A percentile compares a stretch with the other conserved stretches of the same genome.
Conservation (phyloP, 2,329 filamentous ascomycete species). For the Colletotrichum truncatum region DNA sequence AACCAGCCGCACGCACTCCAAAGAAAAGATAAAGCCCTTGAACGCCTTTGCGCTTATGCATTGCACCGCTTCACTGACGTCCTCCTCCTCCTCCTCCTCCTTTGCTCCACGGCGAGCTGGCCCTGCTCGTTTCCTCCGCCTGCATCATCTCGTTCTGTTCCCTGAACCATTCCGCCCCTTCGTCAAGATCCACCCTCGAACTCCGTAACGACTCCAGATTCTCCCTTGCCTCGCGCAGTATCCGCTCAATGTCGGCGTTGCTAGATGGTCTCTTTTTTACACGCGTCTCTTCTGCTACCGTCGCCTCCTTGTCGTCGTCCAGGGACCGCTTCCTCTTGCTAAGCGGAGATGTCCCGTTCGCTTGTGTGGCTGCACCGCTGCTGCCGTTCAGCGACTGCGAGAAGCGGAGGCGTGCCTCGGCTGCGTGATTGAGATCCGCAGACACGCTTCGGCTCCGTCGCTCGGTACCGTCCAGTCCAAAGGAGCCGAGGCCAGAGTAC, state of each 20-base stretch:
- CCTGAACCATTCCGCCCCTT: constrained; percentile 56
- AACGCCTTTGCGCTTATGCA: constrained; percentile 30
- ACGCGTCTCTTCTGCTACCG: constrained; percentile 24
- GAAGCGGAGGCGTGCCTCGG: constrained; percentile 28
- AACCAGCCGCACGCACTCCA: neutral
- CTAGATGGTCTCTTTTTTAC: constrained; percentile 38
- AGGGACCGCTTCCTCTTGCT: constrained; percentile 35
- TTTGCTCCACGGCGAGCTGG: constrained; percentile 45
- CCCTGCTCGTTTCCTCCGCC: constrained; percentile 46
- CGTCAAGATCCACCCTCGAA: constrained; percentile 55
- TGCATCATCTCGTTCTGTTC: constrained; percentile 54
- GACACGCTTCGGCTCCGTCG: constrained; percentile 31
- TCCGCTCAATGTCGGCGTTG: constrained; percentile 44
- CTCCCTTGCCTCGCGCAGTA: constrained; percentile 51
- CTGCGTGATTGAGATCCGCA: constrained; percentile 45
- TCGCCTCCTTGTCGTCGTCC: constrained; percentile 25
- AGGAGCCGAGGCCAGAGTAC: constrained; percentile 47
- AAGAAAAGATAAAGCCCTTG: neutral
- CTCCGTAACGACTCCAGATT: constrained; percentile 47
- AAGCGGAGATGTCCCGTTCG: constrained; percentile 31
- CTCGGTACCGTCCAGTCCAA: constrained; percentile 39
- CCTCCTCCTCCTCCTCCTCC: constrained; percentile 3
- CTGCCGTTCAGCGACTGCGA: constrained; percentile 27
- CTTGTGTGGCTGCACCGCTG: neutral
- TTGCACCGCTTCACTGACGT: neutral